phyloP scores from a whole-genome alignment of 2,329 filamentous ascomycete genomes.

The Atkinsonella hypoxylon region DNA sequence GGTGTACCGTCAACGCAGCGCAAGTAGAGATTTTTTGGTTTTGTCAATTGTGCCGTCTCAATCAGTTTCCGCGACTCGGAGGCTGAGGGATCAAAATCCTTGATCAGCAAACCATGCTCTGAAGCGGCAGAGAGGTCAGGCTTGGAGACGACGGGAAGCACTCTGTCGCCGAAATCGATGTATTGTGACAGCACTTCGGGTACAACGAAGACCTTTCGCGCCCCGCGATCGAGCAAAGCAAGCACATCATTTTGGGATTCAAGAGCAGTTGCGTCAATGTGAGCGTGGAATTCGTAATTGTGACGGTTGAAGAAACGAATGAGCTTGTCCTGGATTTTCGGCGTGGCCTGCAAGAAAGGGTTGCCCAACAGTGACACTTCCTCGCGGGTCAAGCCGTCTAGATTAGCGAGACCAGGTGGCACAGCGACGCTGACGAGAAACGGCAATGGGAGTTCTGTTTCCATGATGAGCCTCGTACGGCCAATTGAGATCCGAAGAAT shows the following conservation, averaged over 20 bases:
- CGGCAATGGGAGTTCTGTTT: conserved; percentile 51
- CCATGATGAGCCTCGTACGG: conserved; percentile 32
- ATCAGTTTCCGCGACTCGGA: conserved; percentile 31
- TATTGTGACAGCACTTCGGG: conserved; percentile 53
- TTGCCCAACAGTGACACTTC: conserved; percentile 48
- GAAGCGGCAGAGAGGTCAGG: conserved; percentile 33
- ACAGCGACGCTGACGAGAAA: conserved; percentile 48
- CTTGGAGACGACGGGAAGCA: conserved; percentile 39
- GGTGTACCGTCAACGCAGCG: conserved; percentile 35
- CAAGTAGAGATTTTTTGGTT: conserved; percentile 36
- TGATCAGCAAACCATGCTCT: conserved; percentile 38
- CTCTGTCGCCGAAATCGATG: conserved; percentile 42
- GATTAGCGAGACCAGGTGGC: conserved; percentile 33
- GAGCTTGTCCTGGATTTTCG: conserved; percentile 33
- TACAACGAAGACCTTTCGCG: conserved; percentile 71
- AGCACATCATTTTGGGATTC: conserved; percentile 60
- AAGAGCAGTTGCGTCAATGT: conserved; percentile 65
- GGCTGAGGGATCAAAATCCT: conserved; percentile 34
- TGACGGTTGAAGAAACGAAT: conserved; percentile 36
- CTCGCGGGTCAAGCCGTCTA: conserved; percentile 40
- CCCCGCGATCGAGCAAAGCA: conserved; percentile 73
- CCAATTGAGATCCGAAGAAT: neutral
- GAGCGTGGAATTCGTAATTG: conserved; percentile 46
- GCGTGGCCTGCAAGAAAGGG: conserved; percentile 44
- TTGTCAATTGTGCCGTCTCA: conserved; percentile 31